Base-by-base conservation (phyloP, 805 yeast genomes). In the Zygotorulaspora sp. region DNA sequence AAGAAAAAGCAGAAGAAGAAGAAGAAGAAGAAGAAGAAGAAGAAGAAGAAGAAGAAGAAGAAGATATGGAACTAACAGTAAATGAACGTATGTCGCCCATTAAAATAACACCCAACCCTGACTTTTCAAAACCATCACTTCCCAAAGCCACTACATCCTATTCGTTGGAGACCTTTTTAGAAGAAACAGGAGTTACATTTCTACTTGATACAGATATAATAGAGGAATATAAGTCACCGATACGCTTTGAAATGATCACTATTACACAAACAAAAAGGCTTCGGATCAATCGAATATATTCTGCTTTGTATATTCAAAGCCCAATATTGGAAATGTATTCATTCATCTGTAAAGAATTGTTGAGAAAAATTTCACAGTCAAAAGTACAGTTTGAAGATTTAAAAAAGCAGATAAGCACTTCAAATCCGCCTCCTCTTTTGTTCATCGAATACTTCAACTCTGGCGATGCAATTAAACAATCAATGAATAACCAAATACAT, bases 391-490 rank as follows among this genome's bases (percentile, higher is more conserved):
- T 74, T 44, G 65, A 67, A 1, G 69, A 71, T 36, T 62, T 75
- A 28, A 74, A 74, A 36, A 60, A 61, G n/a, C 73, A 71, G 15
- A 68, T 57, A 2, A 36, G 70, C 3, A 66, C 58, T 10, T 71
- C 72, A 28, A 70, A 71, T 35, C 78, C 82, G 0, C 75, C 72
- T 35, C 83, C 83, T 0, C 58, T 61, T 6, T 49, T 78, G 11
- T 69, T 79, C 43, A 59, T 62, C 20, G 76, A 74, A 41, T 78
- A 70, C 51, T 67, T 71, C 38, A 56, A 61, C 1, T 58, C 75
- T 1, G 47, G 62, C 5, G 55, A 61, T 2, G 61, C 59, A 24
- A 71, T 65, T 5, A 66, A 65, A 45, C 57, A 61, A 28, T 48
- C 54, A 2, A 65, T 77, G 67, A 68, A 66, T 24, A 58, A 69